Base-by-base conservation (phyloP, 257 asterid genomes). In the Solanum chaucha region DNA sequence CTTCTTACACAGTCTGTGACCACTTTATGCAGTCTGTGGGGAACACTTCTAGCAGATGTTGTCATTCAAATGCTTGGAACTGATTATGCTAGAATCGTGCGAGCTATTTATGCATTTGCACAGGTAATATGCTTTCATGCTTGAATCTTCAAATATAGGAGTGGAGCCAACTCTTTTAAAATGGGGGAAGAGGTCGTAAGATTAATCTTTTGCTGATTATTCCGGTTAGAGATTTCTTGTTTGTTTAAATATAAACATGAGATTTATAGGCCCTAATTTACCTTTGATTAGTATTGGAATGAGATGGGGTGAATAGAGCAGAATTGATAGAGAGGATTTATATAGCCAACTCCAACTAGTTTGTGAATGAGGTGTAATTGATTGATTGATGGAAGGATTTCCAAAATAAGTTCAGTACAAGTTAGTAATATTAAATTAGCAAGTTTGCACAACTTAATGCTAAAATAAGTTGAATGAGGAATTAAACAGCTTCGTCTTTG, bases 11-110 rank as follows among this genome's bases (percentile, higher is more conserved):
- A 30, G 85, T 48, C 85, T 81, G 28, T 81, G 85, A 81, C 44
- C 41, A 17, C 72, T 75, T 51, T 48, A 65, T 89, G 87, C 91
- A 97, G 99, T 92, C 92, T 97, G 93, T 97, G 99, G 99, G 99
- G 99, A 82, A 96, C 98, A 58, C 89, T 97, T 87, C 89, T 96
- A 86, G 99, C 99, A 51, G 99, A 97, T 86, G 91, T 94, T 46
- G 95, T 97, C 88, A 95, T 95, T 90, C 99, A 97, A 89, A 97
- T 97, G 99, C 97, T 94, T 38, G 99, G 99, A 85, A 97, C 99
- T 20, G 99, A 97, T 91, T 95, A 97, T 84, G 96, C 99, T 20
- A 91, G 99, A 89, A 96, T 97, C 82, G 89, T 97, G 88, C 92
- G 98, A 87, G 98, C 99, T 86, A 92, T 97, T 80, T 97, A 94